phyloP scores from a whole-genome alignment of 345 rosid genomes.

The Heritiera littoralis region DNA sequence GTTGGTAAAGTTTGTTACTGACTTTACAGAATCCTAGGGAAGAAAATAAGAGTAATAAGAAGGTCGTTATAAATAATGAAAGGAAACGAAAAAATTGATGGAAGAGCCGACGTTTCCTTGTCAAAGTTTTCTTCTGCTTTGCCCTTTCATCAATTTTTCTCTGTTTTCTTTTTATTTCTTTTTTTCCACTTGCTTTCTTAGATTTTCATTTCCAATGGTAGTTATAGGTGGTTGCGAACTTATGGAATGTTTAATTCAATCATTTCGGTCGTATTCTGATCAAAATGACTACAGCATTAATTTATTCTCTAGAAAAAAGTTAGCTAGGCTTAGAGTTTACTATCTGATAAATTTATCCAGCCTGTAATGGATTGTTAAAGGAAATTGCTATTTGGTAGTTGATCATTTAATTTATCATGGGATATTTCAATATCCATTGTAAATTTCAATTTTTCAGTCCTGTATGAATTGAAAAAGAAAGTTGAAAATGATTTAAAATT shows the following conservation, averaged over 20 bases:
- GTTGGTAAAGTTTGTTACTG: slow-evolving; percentile 58
- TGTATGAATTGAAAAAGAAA: background rate
- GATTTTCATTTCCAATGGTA: slow-evolving; percentile 32
- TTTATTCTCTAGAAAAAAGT: background rate
- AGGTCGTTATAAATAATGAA: slow-evolving; percentile 7
- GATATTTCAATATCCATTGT: background rate
- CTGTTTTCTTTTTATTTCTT: background rate
- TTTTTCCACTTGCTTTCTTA: slow-evolving; percentile 20
- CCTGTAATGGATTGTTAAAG: background rate
- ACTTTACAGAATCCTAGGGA: slow-evolving; percentile 31
- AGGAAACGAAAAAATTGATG: background rate
- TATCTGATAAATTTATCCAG: background rate
- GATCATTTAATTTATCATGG: background rate
- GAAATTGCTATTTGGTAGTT: background rate
- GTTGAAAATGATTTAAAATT: too few relatives aligned
- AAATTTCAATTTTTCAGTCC: background rate
- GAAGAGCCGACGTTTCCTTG: slow-evolving; percentile 22
- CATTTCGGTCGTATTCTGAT: background rate
- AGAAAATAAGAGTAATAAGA: background rate
- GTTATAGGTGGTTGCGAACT: slow-evolving; percentile 31
- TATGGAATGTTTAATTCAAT: background rate
- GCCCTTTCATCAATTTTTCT: background rate
- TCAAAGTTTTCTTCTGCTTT: slow-evolving; percentile 17
- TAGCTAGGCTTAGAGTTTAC: background rate
- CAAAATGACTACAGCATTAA: background rate